Evolutionary conservation across 2,329 filamentous ascomycete genomes (phyloP), one percentile per base, ranked within the genome.

Genomic region (Triangularia verruculosa): DNA sequence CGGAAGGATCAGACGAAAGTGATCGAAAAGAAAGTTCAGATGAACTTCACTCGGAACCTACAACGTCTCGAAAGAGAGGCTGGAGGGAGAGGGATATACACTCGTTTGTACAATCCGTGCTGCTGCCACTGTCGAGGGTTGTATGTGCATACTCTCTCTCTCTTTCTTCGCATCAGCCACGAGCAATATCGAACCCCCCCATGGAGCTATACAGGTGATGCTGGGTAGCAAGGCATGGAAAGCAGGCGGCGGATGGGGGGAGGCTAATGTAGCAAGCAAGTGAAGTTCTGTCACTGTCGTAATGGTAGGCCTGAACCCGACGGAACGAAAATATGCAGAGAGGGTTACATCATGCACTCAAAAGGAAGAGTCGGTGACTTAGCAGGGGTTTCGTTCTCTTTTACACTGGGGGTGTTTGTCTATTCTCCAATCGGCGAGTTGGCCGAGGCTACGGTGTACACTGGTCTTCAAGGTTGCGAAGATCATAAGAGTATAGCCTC

Each of bases 321-420:
- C 8, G 6, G 5, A 47, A 25, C n/a, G 25, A 54, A 52, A 59
- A 30, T 17, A 27, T 59, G 39, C 34, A 39, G 24, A 43, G 32
- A 51, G 39, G 34, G 57, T 59, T 52, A 28, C 57, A 59, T 59
- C 25, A 47, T 54, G 51, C 25, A 6, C 51, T 54, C 22, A 47
- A 47, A 7, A 13, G 20, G n/a, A 47, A 47, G n/a, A 47, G 51
- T 28, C 22, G 22, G 51, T 24, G 22, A 17, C 51, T 54, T 54
- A 24, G 51, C 51, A 54, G 51, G 51, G 51, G 20, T 27, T 54
- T n/a, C n/a, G 4, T 25, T 12, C 4, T 24, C 22, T 54, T 13
- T 54, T 54, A 7, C 25, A n/a, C 51, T 54, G 51, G 51, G 51
- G 51, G 25, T 27, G 20, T 54, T 28, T 54, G 4, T 27, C 22